Evolutionary conservation across 345 rosid species (phyloP).

Genomic region (Physaria fendleri): DNA sequence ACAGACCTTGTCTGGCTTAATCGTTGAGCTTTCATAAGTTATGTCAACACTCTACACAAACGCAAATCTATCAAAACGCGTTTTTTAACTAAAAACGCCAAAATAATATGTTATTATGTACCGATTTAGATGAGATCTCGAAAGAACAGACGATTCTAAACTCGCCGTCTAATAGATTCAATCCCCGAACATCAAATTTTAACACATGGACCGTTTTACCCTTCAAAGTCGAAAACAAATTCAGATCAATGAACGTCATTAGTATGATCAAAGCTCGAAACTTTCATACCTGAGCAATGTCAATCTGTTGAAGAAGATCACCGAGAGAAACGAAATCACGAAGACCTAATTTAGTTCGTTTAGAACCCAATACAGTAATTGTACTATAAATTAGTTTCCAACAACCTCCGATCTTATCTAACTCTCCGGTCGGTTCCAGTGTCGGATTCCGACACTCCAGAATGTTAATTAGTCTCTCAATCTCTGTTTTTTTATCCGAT

Average conservation of each 20-base stretch:
- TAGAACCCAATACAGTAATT: constrained; percentile 69
- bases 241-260: background rate
- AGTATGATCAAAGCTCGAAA: background rate
- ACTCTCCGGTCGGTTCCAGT: constrained; percentile 53
- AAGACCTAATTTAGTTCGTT: constrained; percentile 79
- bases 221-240: constrained; percentile 32
- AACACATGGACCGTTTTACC: constrained; percentile 88
- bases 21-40: constrained; percentile 54
- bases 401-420: constrained; percentile 66
- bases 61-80: background rate
- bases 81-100: background rate
- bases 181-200: constrained; percentile 71
- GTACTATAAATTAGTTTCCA: constrained; percentile 84
- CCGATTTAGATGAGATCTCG: constrained; percentile 63
- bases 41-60: constrained; percentile 63
- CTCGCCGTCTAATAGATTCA: constrained; percentile 63
- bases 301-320: constrained; percentile 66
- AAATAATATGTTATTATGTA: constrained; percentile 13
- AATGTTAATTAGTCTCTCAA: constrained; percentile 47
- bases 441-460: constrained; percentile 81
- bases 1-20: constrained; percentile 70
- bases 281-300: constrained; percentile 50
- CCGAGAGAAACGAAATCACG: constrained; percentile 77
- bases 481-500: constrained; percentile 61
- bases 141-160: constrained; percentile 71